phyloP scores from a whole-genome alignment of 2,329 filamentous ascomycete species.

The Knoxdaviesia proteae region DNA sequence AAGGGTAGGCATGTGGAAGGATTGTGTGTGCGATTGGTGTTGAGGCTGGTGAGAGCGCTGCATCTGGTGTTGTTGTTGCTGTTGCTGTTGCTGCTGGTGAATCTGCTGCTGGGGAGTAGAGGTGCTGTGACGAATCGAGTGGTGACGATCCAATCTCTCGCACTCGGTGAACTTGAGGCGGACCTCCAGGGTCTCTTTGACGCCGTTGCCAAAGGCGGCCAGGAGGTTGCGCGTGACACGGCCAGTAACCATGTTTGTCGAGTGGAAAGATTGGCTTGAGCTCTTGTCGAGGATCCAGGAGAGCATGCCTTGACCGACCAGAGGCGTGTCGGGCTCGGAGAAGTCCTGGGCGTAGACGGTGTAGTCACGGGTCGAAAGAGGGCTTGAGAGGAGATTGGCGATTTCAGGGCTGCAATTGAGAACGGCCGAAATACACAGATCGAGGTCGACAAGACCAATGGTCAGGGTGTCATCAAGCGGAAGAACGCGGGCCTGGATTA shows the following conservation, averaged over 20 bases:
- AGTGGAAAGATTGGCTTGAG: slow-evolving; percentile 14
- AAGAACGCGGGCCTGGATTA: slow-evolving; percentile 61
- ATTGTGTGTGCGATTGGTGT: slow-evolving; percentile 6
- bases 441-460: slow-evolving; percentile 75
- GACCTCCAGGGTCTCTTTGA: slow-evolving; percentile 80
- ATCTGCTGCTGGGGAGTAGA: slow-evolving; percentile 6
- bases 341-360: slow-evolving; percentile 96
- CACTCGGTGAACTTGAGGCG: slow-evolving; percentile 72
- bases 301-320: slow-evolving; percentile 89
- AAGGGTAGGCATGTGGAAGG: background rate
- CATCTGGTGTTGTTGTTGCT: slow-evolving; percentile 3
- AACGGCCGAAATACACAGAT: slow-evolving; percentile 71
- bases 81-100: slow-evolving; percentile 4
- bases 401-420: slow-evolving; percentile 67
- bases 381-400: slow-evolving; percentile 7
- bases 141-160: slow-evolving; percentile 23
- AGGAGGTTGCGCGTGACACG: slow-evolving; percentile 74
- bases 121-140: too few species aligned
- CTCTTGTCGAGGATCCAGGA: slow-evolving; percentile 50
- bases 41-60: slow-evolving; percentile 7
- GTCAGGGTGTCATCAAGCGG: slow-evolving; percentile 58
- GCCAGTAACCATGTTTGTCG: slow-evolving; percentile 57
- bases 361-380: slow-evolving; percentile 59
- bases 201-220: slow-evolving; percentile 63
- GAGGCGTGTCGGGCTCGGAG: slow-evolving; percentile 78